Evolutionary conservation across 129 eudicot species (phyloP).

Genomic region (Tagetes patula): DNA sequence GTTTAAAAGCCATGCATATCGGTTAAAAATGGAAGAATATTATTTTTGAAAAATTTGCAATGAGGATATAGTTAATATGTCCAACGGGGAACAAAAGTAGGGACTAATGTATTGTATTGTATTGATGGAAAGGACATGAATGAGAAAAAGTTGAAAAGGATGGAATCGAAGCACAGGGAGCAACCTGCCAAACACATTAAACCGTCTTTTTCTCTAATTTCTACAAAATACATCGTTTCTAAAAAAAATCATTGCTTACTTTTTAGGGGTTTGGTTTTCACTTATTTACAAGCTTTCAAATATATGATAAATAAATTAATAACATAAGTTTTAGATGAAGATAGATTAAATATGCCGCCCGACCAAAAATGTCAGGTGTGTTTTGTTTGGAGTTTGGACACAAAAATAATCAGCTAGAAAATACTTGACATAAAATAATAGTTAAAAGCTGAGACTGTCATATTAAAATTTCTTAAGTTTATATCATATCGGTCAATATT

Average conservation of each 20-base stretch:
- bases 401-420: no score
- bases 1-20: no score
- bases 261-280: background rate
- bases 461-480: no score
- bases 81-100: conserved; percentile 32
- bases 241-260: background rate
- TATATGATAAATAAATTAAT: no score
- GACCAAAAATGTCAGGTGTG: no score
- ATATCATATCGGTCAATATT: no score
- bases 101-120: conserved; percentile 9
- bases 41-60: background rate
- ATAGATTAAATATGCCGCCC: no score
- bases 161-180: conserved; percentile 41
- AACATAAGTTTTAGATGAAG: no score
- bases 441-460: no score
- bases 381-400: no score
- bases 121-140: conserved; percentile 24
- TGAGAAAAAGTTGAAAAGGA: conserved; percentile 27
- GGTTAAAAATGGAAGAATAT: background rate
- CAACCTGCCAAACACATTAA: conserved; percentile 37
- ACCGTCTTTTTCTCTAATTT: conserved; percentile 14
- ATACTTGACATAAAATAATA: no score
- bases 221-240: background rate
- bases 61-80: background rate
- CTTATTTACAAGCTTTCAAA: background rate